Base-by-base conservation (phyloP, 352 stramenopile genomes). In the Globisporangium ultimum region DNA sequence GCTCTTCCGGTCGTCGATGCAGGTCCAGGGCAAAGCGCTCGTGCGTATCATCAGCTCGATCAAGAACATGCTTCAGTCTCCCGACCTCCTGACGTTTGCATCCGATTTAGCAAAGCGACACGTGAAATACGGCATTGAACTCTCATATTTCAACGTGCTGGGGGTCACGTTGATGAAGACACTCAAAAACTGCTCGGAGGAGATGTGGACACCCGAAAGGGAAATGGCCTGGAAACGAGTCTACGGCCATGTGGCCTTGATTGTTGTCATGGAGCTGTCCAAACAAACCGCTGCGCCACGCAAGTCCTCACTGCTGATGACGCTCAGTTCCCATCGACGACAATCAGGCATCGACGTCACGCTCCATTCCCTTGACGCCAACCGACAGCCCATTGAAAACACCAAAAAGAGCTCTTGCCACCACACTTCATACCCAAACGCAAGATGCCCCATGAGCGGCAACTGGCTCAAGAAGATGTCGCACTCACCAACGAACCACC, bases 1-100 rank as follows among this genome's bases (percentile, higher is more conserved):
- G n/a, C 58, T 80, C 15, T 80, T 80, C 47, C 65, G 63, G 1
- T 70, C 62, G 17, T 75, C 66, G 24, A 80, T 77, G 58, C 66
- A 73, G 38, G 60, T 75, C 6, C 71, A 80, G 48, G 68, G 71
- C 45, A 72, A 73, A 43, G 66, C 66, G 38, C 66, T 80, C 45
- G 60, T 80, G n/a, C 61, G 62, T 6, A 77, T 78, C 58, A 61
- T 75, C 42, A 61, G 69, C 32, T 68, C 62, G 28, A 73, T 80
- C 58, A 78, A 67, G 48, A 70, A 60, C 43, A 66, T 71, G 53
- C 60, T 76, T 2, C 65, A 78, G 55, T 65, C 60, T n/a, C 60
- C 63, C 9, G 65, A 75, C 40, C 24, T 74, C 14, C 56, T 80
- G 32, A 42, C 60, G 12, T 40, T 67, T 10, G 66, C 69, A 15